These are phyloP conservation scores for Penicillium fimorum DNA, from an alignment of 495 filamentous ascomycete species.

Conservation along the genomic window DNA sequence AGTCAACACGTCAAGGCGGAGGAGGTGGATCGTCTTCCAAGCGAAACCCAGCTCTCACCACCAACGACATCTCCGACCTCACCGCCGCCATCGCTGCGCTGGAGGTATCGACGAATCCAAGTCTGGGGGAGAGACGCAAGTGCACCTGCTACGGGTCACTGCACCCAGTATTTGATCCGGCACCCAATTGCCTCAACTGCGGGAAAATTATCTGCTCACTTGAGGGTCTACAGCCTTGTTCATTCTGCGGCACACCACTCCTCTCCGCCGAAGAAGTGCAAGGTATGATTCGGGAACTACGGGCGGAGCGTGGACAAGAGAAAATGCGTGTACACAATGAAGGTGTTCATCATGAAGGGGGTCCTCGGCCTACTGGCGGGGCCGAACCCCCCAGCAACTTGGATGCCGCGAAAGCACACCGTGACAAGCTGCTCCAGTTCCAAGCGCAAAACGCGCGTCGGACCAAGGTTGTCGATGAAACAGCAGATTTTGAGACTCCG, in stretches of 20 bases:
- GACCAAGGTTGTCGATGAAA: conserved; percentile 89
- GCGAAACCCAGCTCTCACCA: conserved; percentile 31
- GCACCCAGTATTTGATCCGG: conserved; percentile 80
- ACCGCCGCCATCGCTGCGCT: conserved; percentile 89
- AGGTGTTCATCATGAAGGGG: conserved; percentile 54
- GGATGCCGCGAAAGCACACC: conserved; percentile 60
- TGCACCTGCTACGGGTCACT: conserved; percentile 84
- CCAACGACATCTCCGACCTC: conserved; percentile 74
- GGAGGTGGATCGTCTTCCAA: conserved; percentile 37
- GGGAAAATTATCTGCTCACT: conserved; percentile 97
- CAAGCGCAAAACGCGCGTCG: conserved; percentile 86
- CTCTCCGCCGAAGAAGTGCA: conserved; percentile 70
- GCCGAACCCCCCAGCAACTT: conserved; percentile 43
- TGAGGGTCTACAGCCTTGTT: conserved; percentile 92
- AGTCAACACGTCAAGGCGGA: conserved; percentile 53
- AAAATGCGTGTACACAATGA: conserved; percentile 79
- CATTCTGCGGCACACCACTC: conserved; percentile 78
- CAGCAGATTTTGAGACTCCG: conserved; percentile 84
- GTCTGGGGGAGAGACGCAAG: conserved; percentile 56
- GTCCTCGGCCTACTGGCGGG: conserved; percentile 45
- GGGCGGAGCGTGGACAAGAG: conserved; percentile 81
- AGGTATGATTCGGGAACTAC: conserved; percentile 81
- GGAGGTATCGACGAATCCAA: conserved; percentile 85
- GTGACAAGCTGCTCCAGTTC: conserved; percentile 78
- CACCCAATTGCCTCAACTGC: conserved; percentile 89